Base-by-base conservation (phyloP, 345 rosid species). In the Rhodamnia rubescens region DNA sequence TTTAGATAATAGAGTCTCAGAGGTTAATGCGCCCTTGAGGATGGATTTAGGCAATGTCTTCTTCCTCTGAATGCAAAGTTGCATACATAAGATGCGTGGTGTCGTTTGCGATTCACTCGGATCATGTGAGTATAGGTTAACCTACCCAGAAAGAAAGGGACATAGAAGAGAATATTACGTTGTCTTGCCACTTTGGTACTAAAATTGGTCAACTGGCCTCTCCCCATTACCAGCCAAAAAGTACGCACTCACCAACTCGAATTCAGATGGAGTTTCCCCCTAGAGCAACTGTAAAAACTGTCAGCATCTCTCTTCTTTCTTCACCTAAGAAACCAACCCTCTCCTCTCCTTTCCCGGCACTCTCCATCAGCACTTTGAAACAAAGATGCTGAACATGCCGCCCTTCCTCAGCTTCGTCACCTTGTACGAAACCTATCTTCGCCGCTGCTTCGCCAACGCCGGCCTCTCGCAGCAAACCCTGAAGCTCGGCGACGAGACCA, bases 351-450 rank as follows among this genome's bases (percentile, higher is more conserved):
- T 78, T 26, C 42, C 44, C 57, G 24, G 51, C 53, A 40, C 24
- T 56, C 85, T 57, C 74, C 49, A 57, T 53, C 12, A 18, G 47
- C 58, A 52, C 57, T 52, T 16, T 36, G 27, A 56, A 69, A 29
- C 24, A 69, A 54, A 36, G 22, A 85, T 81, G 80, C 78, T 61
- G 32, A 51, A 47, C 83, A 40, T 61, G 12, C 82, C 92, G 3
- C 90, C 92, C 16, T 89, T 92, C 88, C 89, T 95, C 88, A 93
- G 98, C 91, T 84, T 92, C 0, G 92, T 92, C 47, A 89, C 96
- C 32, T 85, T 96, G n/a, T 90, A 92, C 89, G 89, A 89, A 81
- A 27, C 84, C 89, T 96, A 93, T 85, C 92, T 96, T 90, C 98
- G 96, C 83, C 94, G 92, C 84, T 93, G 96, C 89, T 92, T 93